These are phyloP conservation scores for Wickerhamiella bombiphila DNA, from an alignment of 805 yeast genomes.

Conservation along the genomic window DNA sequence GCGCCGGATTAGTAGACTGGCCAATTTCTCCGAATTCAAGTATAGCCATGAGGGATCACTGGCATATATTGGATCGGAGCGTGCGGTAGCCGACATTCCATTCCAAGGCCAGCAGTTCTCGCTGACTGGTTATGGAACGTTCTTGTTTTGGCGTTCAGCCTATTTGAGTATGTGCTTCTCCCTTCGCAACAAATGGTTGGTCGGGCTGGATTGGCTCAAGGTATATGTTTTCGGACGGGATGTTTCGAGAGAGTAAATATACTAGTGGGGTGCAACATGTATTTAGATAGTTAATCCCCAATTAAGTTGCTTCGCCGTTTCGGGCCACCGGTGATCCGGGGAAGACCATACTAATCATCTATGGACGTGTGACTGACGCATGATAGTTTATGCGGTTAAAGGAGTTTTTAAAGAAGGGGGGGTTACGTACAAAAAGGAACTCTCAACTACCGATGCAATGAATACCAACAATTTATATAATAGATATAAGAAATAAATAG, in stretches of 20 bases:
- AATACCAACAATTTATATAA: too few species aligned
- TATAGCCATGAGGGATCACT: slow-evolving; percentile 85
- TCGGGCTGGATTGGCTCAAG: slow-evolving; percentile 79
- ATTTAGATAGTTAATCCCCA: too few species aligned
- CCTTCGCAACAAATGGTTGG: slow-evolving; percentile 74
- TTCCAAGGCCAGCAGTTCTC: slow-evolving; percentile 57
- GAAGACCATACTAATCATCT: too few species aligned
- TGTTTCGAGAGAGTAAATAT: slow-evolving; percentile 62
- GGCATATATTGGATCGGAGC: slow-evolving; percentile 82
- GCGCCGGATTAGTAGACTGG: slow-evolving; percentile 25
- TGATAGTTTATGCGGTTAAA: too few species aligned
- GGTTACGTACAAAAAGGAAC: too few species aligned
- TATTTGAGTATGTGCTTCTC: slow-evolving; percentile 87
- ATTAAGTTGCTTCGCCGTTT: too few species aligned
- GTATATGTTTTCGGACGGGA: slow-evolving; percentile 85
- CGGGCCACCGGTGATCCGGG: too few species aligned
- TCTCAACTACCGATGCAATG: too few species aligned
- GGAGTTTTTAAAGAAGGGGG: too few species aligned
- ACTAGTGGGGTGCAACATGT: too few species aligned
- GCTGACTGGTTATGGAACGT: slow-evolving; percentile 74
- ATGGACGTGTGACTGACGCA: too few species aligned
- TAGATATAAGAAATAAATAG: too few species aligned
- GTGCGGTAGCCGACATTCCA: slow-evolving; percentile 84
- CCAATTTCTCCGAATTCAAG: slow-evolving; percentile 39
- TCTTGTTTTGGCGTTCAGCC: slow-evolving; percentile 89